Evolutionary conservation across 306 rosid genomes (phyloP).

Genomic region (Lablab purpureus): DNA sequence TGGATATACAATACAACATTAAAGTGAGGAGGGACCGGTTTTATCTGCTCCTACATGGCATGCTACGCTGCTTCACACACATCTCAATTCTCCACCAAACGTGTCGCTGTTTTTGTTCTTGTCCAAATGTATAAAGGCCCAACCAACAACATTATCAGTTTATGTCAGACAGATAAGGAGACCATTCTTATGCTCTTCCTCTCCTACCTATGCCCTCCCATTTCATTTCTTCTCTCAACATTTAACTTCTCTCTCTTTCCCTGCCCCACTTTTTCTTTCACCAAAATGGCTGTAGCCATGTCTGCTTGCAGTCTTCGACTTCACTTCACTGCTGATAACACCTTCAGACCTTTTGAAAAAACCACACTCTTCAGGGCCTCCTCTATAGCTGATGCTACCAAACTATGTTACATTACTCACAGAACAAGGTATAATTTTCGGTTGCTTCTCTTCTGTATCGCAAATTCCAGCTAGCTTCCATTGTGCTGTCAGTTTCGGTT

Average conservation of each 20-base stretch:
- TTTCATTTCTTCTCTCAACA: constrained; percentile 35
- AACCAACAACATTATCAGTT: constrained; percentile 49
- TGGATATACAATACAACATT: neutral
- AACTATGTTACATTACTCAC: constrained; percentile 57
- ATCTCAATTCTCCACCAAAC: constrained; percentile 55
- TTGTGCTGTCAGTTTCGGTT: too few relatives aligned
- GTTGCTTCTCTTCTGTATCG: neutral
- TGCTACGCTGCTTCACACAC: neutral
- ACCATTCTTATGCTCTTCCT: neutral
- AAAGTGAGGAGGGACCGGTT: constrained; percentile 49
- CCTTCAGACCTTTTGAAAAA: constrained; percentile 49
- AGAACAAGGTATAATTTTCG: constrained; percentile 60
- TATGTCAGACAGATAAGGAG: constrained; percentile 44
- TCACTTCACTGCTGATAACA: constrained; percentile 50
- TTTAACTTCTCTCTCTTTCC: neutral
- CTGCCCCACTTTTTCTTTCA: neutral
- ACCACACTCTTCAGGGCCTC: constrained; percentile 50
- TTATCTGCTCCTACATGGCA: constrained; percentile 33
- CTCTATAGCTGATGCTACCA: constrained; percentile 49
- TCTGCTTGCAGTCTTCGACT: constrained; percentile 73
- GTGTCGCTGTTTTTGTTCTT: constrained; percentile 55
- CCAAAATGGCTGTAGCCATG: constrained; percentile 73
- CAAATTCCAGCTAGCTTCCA: too few relatives aligned
- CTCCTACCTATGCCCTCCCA: constrained; percentile 17
- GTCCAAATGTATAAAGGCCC: constrained; percentile 21